A percentile compares a stretch with the other conserved stretches of the same genome.
Evolutionary conservation across 805 yeast genomes (phyloP).

Genomic region (Priceomyces carsonii): DNA sequence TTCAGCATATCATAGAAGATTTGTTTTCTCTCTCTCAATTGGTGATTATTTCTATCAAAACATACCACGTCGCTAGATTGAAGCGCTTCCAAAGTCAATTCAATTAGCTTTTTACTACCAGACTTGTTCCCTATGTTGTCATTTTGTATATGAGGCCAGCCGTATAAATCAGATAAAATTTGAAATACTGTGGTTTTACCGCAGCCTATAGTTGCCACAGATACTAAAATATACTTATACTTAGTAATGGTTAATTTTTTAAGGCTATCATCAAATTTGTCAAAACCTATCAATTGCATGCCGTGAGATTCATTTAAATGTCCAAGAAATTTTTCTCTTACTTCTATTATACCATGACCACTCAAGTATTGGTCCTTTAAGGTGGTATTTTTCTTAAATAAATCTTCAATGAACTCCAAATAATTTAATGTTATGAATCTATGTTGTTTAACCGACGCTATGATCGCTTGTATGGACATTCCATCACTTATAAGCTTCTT

Average conservation of each 20-base stretch:
- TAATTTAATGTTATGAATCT: constrained; percentile 64
- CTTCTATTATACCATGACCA: constrained; percentile 72
- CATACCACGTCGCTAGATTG: constrained; percentile 51
- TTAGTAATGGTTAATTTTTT: constrained; percentile 17
- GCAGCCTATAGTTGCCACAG: constrained; percentile 90
- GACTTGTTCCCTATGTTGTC: constrained; percentile 61
- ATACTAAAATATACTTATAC: constrained; percentile 65
- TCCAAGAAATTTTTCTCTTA: constrained; percentile 66
- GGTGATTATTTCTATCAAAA: constrained; percentile 84
- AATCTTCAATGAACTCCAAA: constrained; percentile 61
- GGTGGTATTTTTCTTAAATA: constrained; percentile 51
- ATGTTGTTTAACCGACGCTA: constrained; percentile 51
- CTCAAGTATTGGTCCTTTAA: constrained; percentile 45
- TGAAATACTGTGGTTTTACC: constrained; percentile 87
- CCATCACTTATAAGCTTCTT: constrained; percentile 49
- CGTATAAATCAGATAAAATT: constrained; percentile 53
- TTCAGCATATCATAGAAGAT: constrained; percentile 53
- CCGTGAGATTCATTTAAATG: constrained; percentile 53
- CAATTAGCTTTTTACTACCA: constrained; percentile 52
- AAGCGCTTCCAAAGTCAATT: constrained; percentile 38
- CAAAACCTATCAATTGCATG: constrained; percentile 54
- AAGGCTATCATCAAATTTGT: constrained; percentile 30
- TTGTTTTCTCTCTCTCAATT: constrained; percentile 64
- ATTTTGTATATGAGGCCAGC: constrained; percentile 78
- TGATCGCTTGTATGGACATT: constrained; percentile 22